Base-by-base conservation (phyloP, 441 rosid species). In the Aquilaria agallochum region DNA sequence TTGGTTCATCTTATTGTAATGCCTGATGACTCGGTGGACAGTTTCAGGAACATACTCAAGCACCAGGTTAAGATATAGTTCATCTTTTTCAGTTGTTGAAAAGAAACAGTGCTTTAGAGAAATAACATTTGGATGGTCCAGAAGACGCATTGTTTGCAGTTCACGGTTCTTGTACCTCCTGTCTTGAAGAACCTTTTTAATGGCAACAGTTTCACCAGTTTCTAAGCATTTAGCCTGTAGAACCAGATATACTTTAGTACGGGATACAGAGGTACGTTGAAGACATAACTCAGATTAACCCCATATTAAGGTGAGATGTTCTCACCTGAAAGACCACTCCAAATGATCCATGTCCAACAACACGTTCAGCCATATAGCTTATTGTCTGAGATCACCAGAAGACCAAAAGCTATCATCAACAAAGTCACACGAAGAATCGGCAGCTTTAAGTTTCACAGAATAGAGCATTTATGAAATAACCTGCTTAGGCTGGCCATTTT, bases 401-500 rank as follows among this genome's bases (percentile, higher is more conserved):
- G 42, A 36, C 3, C 42, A 36, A 36, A 36, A 36, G 42, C 42
- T 4, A 36, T 36, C 42, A 36, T 9, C 7, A 36, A 36, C 27
- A 20, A 20, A 20, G 27, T 20, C 1, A 20, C 7, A 4, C 5
- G 42, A 36, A 36, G 42, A 36, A 36, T 8, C 7, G 42, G 42
- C 42, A 36, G 3, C 42, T 36, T 36, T 36, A 36, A 36, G 42
- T 36, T 36, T 36, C 7, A 36, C 5, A 36, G 5, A 36, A 31
- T n/a, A 68, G 53, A 49, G 64, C 36, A 54, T 32, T 53, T 48
- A 56, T 45, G 34, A 49, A 51, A 11, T 14, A 36, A 76, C 88
- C 85, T 83, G 83, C 68, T 74, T 80, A 44, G 79, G 82, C 65
- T 74, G 79, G 14, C 83, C 85, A 67, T 78, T 80, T 73, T 71